A percentile compares a stretch with the other conserved stretches of the same genome.
Evolutionary conservation across 306 rosid genomes (phyloP).

Genomic region (Geum urbanum): DNA sequence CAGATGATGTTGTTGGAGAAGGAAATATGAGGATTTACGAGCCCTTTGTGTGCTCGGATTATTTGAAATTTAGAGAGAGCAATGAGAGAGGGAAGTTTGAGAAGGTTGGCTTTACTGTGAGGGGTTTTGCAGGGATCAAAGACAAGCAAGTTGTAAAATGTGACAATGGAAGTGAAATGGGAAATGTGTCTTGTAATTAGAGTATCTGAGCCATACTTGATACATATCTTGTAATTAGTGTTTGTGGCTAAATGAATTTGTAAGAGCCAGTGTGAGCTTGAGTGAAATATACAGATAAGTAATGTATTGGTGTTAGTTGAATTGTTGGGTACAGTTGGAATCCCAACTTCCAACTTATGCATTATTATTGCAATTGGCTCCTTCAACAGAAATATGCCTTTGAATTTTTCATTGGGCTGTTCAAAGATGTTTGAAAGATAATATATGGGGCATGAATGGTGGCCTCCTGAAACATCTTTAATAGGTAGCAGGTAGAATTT

Average conservation of each 20-base stretch:
- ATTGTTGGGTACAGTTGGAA: neutral
- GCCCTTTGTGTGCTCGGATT: constrained; percentile 65
- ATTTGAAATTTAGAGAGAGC: constrained; percentile 78
- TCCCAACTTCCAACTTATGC: constrained; percentile 14
- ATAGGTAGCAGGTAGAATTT: no score
- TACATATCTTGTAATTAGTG: constrained; percentile 1
- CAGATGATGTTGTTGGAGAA: constrained; percentile 68
- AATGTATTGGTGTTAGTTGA: constrained; percentile 5
- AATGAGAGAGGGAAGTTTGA: constrained; percentile 81
- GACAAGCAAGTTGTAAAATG: constrained; percentile 18
- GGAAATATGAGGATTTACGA: constrained; percentile 46
- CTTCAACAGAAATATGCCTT: no score
- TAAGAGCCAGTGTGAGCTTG: constrained; percentile 1
- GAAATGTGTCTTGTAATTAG: constrained; percentile 2
- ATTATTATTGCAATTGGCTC: no score
- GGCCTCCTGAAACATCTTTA: no score
- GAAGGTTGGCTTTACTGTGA: constrained; percentile 82
- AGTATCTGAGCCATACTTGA: neutral
- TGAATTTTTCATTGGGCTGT: no score
- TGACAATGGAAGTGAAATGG: constrained; percentile 1
- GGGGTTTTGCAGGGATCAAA: constrained; percentile 68
- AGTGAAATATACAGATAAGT: constrained; percentile 2
- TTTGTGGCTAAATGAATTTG: constrained; percentile 10
- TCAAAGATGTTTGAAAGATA: no score
- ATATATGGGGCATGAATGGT: no score